Evolutionary conservation across 805 yeast genomes (phyloP), one percentile per base, ranked within the genome.

Genomic region (Wickerhamiella galacta): DNA sequence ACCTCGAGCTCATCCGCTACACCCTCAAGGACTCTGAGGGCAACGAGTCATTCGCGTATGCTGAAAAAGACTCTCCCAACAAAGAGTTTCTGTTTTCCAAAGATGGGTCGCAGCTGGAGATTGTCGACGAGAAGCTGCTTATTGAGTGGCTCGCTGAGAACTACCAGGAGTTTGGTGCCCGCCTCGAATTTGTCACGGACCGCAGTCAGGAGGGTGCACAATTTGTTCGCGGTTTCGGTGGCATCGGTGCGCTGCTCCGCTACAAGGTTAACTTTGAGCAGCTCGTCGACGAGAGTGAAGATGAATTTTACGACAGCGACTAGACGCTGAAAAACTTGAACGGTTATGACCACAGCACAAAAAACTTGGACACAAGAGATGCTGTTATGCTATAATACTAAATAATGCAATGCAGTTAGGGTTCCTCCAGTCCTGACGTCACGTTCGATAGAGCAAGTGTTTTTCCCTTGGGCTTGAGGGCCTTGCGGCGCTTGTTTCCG

Each of bases 91-190:
- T 78, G 47, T 49, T 77, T 34, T 96, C 85, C 61, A 80, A 75
- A 55, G 78, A 93, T 24, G 98, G 96, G 34, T 64, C 72, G 36
- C 96, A 90, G 56, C 78, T 90, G 78, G 98, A 90, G 56, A 61
- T 79, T 34, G 70, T 78, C 24, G 74, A 73, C 33, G 96, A 90
- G 56, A 74, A 72, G 60, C 72, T 82, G 25, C 68, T 90, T 48
- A 68, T 90, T 44, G 98, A 90, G 61, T 90, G 99, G 99, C 66
- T 90, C 42, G 96, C 98, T 31, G 98, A 87, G 63, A 81, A 83
- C 61, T 90, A 90, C 63, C 78, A 75, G 55, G 78, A 70, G 18
- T 90, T 70, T 50, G 99, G 99, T 70, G 94, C 98, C 33, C 72
- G 77, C 39, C 68, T 90, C 49, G 99, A 90, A 64, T 90, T 90